phyloP scores from a whole-genome alignment of 192 early-diverging fungal species.

The Fimicolochytrium jonesii region DNA sequence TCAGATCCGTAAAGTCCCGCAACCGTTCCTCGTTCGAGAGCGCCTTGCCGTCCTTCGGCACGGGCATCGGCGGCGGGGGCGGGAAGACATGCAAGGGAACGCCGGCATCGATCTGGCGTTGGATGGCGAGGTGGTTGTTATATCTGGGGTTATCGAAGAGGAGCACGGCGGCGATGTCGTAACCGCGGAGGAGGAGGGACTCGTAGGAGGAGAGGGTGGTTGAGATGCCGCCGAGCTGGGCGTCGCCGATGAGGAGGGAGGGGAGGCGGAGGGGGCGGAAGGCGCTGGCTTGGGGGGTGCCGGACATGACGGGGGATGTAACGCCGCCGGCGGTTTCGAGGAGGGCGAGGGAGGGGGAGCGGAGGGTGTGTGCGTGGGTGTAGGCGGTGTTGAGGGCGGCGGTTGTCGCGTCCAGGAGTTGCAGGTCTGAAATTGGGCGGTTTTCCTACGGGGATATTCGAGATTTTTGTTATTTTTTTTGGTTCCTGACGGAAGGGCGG shows the following conservation, averaged over 20 bases:
- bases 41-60: neutral
- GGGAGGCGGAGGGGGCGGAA: conserved; percentile 67
- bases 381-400: conserved; percentile 5
- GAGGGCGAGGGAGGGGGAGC: conserved; percentile 30
- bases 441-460: conserved; percentile 26
- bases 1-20: conserved; percentile 51
- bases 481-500: no score
- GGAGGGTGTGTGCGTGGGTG: neutral
- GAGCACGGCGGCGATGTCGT: conserved; percentile 62
- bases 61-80: conserved; percentile 38
- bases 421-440: conserved; percentile 20
- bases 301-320: conserved; percentile 68
- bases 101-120: conserved; percentile 13
- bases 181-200: conserved; percentile 62
- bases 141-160: conserved; percentile 59
- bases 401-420: conserved; percentile 26
- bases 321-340: conserved; percentile 83
- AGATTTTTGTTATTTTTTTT: no score
- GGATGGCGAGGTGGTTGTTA: conserved; percentile 53
- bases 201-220: conserved; percentile 76
- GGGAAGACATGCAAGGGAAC: conserved; percentile 31
- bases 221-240: conserved; percentile 76
- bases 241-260: conserved; percentile 71
- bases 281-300: conserved; percentile 64
- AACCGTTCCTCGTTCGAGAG: conserved; percentile 20